phyloP scores from a whole-genome alignment of 176 grass and related monocot genomes.

The maize (Zea mays) region DNA sequence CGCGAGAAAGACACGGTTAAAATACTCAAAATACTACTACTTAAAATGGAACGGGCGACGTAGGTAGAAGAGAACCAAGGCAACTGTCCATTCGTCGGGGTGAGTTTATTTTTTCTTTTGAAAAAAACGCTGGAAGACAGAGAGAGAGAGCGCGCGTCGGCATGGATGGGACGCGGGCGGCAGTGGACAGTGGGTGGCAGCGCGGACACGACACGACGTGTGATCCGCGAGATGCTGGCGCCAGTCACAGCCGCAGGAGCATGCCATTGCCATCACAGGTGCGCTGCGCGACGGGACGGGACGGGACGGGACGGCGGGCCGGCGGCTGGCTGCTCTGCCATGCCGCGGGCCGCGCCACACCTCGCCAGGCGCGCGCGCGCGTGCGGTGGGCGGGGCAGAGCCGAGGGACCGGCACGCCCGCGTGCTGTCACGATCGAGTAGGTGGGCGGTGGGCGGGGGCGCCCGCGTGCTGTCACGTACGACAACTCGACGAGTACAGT shows the following conservation, averaged over 20 bases:
- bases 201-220: conserved; percentile 29
- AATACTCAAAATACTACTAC: too few relatives aligned
- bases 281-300: neutral
- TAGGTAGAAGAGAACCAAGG: too few relatives aligned
- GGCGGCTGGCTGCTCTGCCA: neutral
- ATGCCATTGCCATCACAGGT: too few relatives aligned
- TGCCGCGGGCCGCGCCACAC: neutral
- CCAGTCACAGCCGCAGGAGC: neutral
- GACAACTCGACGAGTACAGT: neutral
- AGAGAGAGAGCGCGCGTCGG: neutral
- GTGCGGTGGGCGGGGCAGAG: neutral
- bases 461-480: too few relatives aligned
- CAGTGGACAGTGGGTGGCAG: neutral
- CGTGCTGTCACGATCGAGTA: neutral
- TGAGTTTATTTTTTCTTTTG: too few relatives aligned
- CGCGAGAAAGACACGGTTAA: too few relatives aligned
- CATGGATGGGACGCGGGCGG: conserved; percentile 27
- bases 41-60: too few relatives aligned
- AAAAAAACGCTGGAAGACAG: too few relatives aligned
- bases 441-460: too few relatives aligned
- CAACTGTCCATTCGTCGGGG: too few relatives aligned
- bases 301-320: neutral
- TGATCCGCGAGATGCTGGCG: conserved; percentile 36
- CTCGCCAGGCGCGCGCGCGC: neutral
- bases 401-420: conserved; percentile 2